These are phyloP conservation scores for Penicillium odoratum DNA, from an alignment of 495 filamentous ascomycete genomes.

Conservation along the genomic window DNA sequence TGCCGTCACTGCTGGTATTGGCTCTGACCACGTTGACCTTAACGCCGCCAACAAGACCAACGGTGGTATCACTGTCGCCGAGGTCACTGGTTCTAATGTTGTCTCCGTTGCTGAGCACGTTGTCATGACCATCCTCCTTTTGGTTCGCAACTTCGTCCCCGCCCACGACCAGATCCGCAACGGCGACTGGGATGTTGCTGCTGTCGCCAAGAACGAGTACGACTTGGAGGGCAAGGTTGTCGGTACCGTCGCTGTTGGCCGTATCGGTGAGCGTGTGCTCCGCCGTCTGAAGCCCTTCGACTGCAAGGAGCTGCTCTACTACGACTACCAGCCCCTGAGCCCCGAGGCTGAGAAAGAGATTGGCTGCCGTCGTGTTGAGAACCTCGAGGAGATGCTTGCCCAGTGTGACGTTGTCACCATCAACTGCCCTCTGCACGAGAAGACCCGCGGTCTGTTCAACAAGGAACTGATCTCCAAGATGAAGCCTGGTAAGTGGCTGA, in stretches of 20 bases:
- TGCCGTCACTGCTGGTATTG: constrained; percentile 94
- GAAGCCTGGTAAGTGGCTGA: constrained; percentile 65
- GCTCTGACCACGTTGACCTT: constrained; percentile 96
- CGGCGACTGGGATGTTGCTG: constrained; percentile 95
- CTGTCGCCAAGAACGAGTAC: constrained; percentile 94
- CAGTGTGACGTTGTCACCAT: constrained; percentile 99
- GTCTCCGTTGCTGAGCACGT: constrained; percentile 93
- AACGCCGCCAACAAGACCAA: constrained; percentile 98
- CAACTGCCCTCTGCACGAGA: constrained; percentile 99
- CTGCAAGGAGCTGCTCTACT: constrained; percentile 99
- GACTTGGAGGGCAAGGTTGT: constrained; percentile 98
- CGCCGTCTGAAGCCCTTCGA: constrained; percentile 94
- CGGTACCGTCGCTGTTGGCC: constrained; percentile 94
- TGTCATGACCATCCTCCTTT: constrained; percentile 94
- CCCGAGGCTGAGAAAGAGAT: constrained; percentile 93
- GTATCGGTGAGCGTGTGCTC: constrained; percentile 97
- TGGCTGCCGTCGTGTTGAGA: constrained; percentile 83
- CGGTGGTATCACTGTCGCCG: constrained; percentile 93
- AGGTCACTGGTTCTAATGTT: constrained; percentile 93
- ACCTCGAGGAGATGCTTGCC: constrained; percentile 88
- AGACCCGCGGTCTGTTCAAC: constrained; percentile 94
- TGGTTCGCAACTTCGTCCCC: constrained; percentile 98
- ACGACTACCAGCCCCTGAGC: constrained; percentile 93
- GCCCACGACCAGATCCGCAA: constrained; percentile 88
- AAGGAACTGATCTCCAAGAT: constrained; percentile 99